Percentiles rank a stretch among this genome's conserved stretches.
These are phyloP conservation scores for Nigrograna mackinnonii DNA, from an alignment of 2,329 filamentous ascomycete species.

Conservation along the genomic window DNA sequence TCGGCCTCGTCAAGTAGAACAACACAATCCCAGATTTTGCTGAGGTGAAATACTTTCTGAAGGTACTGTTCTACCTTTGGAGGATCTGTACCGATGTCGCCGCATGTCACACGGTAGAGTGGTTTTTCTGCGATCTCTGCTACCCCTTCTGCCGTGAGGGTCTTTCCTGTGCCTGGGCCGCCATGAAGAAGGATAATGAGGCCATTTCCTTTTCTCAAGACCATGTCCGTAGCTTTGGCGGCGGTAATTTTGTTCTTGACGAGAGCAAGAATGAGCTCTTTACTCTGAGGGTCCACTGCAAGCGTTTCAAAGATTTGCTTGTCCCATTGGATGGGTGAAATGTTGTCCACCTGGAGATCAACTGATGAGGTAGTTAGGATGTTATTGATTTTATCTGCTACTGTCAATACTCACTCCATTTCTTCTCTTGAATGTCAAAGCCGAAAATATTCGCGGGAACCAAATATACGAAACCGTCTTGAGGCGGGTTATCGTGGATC, in stretches of 20 bases:
- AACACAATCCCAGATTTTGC: constrained; percentile 52
- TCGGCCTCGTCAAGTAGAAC: constrained; percentile 62
- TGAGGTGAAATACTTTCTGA: constrained; percentile 4
- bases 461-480: not conserved
- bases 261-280: constrained; percentile 9
- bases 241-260: constrained; percentile 4
- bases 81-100: constrained; percentile 9
- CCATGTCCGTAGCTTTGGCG: constrained; percentile 24
- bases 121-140: constrained; percentile 54
- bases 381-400: too few species aligned
- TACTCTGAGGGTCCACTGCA: constrained; percentile 2
- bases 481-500: not conserved
- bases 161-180: constrained; percentile 50
- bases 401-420: constrained; percentile 9
- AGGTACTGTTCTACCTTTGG: constrained; percentile 8
- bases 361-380: too few species aligned
- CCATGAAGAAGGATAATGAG: constrained; percentile 55
- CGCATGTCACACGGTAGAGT: constrained; percentile 40
- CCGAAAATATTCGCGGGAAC: not conserved
- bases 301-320: constrained; percentile 5
- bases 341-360: too few species aligned
- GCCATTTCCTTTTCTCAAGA: constrained; percentile 48
- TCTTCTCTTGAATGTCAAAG: constrained; percentile 9
- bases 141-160: constrained; percentile 24
- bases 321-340: constrained; percentile 5